phyloP scores from a whole-genome alignment of 352 stramenopile species.

The Phytophthora podocarpi region DNA sequence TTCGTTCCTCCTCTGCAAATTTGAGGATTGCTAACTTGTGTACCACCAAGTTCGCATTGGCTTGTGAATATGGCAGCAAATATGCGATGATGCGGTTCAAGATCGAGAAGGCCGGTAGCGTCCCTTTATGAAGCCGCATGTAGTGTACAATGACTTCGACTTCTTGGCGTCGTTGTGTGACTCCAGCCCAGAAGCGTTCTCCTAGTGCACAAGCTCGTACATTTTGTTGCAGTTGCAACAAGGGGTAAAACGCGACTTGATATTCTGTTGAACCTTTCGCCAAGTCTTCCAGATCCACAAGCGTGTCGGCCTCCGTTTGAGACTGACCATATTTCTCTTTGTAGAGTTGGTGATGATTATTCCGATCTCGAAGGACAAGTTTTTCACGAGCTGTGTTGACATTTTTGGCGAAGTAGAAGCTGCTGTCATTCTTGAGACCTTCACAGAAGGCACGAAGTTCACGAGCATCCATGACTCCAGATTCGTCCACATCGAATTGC shows the following conservation, averaged over 20 bases:
- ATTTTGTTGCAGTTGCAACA: conserved; percentile 70
- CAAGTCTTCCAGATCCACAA: conserved; percentile 65
- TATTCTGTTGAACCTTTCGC: conserved; percentile 60
- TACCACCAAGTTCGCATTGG: conserved; percentile 18
- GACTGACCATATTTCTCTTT: not conserved
- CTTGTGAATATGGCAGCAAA: conserved; percentile 46
- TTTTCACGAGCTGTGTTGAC: conserved; percentile 63
- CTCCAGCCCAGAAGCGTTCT: conserved; percentile 52
- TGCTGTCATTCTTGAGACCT: conserved; percentile 54
- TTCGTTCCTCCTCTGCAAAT: conserved; percentile 41
- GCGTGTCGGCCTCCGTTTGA: conserved; percentile 26
- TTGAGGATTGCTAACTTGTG: conserved; percentile 28
- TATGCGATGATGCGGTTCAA: conserved; percentile 35
- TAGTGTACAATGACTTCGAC: conserved; percentile 64
- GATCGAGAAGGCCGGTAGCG: conserved; percentile 51
- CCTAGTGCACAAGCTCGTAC: conserved; percentile 51
- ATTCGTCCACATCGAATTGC: conserved; percentile 69
- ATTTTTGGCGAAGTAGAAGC: conserved; percentile 75
- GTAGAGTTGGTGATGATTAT: conserved; percentile 1
- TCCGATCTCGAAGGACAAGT: conserved; percentile 28
- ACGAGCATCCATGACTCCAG: conserved; percentile 61
- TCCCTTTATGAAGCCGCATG: conserved; percentile 61
- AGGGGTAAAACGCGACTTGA: conserved; percentile 68
- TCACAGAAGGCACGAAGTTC: conserved; percentile 63
- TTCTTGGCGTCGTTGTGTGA: conserved; percentile 42